Conservation (phyloP, 305 asterid species). For the Solanum hybrid region DNA sequence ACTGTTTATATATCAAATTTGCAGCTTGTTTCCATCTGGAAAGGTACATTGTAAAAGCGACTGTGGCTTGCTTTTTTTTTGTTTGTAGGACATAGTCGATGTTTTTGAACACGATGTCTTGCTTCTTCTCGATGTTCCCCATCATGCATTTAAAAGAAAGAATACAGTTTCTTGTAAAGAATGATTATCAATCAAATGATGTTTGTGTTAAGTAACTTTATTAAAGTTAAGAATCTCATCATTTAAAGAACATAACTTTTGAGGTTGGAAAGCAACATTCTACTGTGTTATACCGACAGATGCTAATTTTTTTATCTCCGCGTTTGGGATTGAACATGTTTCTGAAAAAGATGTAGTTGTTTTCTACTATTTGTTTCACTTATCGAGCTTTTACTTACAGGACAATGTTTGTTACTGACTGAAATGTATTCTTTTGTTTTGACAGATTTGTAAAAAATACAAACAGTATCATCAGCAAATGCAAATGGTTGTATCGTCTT, state of each 20-base stretch:
- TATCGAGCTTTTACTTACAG: neutral
- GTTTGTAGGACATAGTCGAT: neutral
- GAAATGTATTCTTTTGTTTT: neutral
- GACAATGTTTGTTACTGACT: neutral
- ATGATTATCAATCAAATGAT: neutral
- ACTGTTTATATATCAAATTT: too few species aligned
- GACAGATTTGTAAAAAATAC: constrained; percentile 59
- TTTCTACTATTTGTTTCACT: neutral
- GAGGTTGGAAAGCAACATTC: neutral
- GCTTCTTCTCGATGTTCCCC: neutral
- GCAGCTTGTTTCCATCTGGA: too few species aligned
- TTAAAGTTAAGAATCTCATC: constrained; percentile 2
- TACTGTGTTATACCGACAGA: neutral
- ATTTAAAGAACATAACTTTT: neutral
- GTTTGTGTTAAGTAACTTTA: neutral
- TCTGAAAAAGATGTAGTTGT: neutral
- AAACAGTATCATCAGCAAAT: constrained; percentile 79
- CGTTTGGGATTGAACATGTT: neutral
- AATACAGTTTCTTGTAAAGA: neutral
- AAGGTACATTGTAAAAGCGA: too few species aligned
- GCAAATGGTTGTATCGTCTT: constrained; percentile 79
- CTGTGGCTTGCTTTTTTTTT: neutral
- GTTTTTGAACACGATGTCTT: neutral
- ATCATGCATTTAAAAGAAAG: neutral
- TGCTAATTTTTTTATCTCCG: neutral